Evolutionary conservation across 768 basidiomycete genomes (phyloP), one percentile per base, ranked within the genome.

Genomic region (Suillus fuscotomentosus): DNA sequence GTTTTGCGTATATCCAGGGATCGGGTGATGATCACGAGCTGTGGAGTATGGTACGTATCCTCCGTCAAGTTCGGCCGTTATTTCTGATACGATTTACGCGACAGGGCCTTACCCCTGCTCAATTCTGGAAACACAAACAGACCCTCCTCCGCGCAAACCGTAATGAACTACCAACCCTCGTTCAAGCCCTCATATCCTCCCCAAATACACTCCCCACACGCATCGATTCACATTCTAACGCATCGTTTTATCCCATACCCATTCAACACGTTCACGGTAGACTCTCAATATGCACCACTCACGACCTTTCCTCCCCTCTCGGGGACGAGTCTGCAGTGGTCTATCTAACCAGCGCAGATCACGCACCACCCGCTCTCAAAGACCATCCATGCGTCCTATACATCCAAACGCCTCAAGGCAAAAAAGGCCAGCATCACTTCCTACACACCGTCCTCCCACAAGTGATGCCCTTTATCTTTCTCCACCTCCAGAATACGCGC

Each of bases 11-110:
- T 72, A 85, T 98, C 9, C 95, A 97, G 74, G 97, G 97, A 1
- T 93, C 92, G 0, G 97, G 95, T 0, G 97, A 98, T 70, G 97
- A 99, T 70, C 94, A 96, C 71, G 95, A 97, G 75, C 80, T 91
- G 6, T 96, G 94, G 95, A 84, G 88, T 36, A 85, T 86, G 86
- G 92, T 91, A 62, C 38, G 80, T 72, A 24, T 24, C 14, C 0
- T 24, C 7, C 48, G 0, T 50, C 24, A 13, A 50, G 48, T 3
- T 50, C 13, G 13, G 24, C 3, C 6, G 2, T 24, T 3, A 1
- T 24, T 1, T 1, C 14, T 8, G 22, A 50, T 11, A 5, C 11
- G 20, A n/a, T 1, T 8, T 24, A 22, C 43, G 43, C 48, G 31
- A 61, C 68, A 94, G 90, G 94, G 94, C 5, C 77, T 97, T 62